A percentile compares a stretch with the other conserved stretches of the same genome.
These are phyloP conservation scores for Austroboletus eburneus DNA, from an alignment of 768 basidiomycete genomes.

Conservation along the genomic window DNA sequence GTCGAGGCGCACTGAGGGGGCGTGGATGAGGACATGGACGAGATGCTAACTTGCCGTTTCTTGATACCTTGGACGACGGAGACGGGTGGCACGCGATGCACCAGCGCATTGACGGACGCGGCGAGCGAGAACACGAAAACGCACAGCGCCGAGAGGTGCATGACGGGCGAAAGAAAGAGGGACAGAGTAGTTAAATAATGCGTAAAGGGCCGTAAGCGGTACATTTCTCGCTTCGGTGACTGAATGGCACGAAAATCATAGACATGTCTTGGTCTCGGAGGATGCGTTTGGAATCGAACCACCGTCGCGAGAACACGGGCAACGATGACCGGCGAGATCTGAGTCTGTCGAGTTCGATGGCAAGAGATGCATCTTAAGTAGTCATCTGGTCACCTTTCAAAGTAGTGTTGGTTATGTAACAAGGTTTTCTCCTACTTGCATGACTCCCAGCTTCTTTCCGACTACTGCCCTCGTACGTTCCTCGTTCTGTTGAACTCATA, in stretches of 20 bases:
- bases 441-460: slow-evolving; percentile 41
- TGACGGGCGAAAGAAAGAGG: background rate
- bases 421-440: slow-evolving; percentile 1
- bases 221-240: background rate
- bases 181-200: background rate
- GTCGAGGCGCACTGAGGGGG: slow-evolving; percentile 24
- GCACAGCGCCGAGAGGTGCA: slow-evolving; percentile 8
- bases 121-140: slow-evolving; percentile 2
- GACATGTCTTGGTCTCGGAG: too few species aligned
- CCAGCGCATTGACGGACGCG: background rate
- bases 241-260: too few species aligned
- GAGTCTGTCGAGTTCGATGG: too few species aligned
- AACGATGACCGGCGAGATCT: too few species aligned
- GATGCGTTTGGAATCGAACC: too few species aligned
- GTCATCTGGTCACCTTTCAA: too few species aligned
- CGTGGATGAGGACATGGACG: slow-evolving; percentile 3
- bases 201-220: background rate
- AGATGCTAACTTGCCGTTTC: slow-evolving; percentile 19
- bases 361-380: too few species aligned
- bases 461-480: slow-evolving; percentile 31
- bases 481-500: background rate
- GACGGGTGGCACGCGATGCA: background rate
- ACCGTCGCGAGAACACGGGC: too few species aligned
- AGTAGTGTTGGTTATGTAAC: slow-evolving; percentile 14
- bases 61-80: background rate